Conservation (phyloP, 1,284 basidiomycete species). For the Trichosporon ovoides region DNA sequence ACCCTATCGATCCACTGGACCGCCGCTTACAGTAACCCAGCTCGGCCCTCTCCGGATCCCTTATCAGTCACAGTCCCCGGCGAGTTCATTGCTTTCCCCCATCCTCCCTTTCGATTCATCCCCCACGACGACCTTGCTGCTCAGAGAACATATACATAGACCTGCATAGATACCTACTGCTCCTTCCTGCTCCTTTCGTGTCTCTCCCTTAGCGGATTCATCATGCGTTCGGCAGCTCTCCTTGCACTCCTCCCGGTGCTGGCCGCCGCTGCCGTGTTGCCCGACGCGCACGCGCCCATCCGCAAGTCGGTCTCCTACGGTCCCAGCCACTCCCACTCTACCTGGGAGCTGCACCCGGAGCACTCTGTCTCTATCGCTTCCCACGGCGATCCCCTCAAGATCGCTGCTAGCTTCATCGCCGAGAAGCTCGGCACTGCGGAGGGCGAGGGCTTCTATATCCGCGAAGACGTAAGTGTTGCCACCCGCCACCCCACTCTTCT, state of each 20-base stretch:
- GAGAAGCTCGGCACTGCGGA: slow-evolving; percentile 24
- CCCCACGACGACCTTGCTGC: neutral
- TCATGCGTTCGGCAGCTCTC: slow-evolving; percentile 44
- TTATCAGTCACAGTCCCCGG: slow-evolving; percentile 6
- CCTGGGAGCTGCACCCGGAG: slow-evolving; percentile 58
- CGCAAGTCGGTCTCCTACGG: slow-evolving; percentile 79
- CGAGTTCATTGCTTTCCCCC: neutral
- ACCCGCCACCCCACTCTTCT: neutral
- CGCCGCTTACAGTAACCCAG: neutral
- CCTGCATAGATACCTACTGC: slow-evolving; percentile 7
- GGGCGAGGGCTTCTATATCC: slow-evolving; percentile 43
- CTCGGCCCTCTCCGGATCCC: neutral
- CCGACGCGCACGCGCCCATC: slow-evolving; percentile 11
- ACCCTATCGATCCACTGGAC: neutral
- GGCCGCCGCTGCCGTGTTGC: slow-evolving; percentile 24
- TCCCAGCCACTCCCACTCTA: slow-evolving; percentile 64
- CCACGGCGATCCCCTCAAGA: slow-evolving; percentile 23
- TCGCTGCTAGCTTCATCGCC: slow-evolving; percentile 33
- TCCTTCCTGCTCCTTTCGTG: neutral
- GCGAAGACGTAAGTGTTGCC: slow-evolving; percentile 46
- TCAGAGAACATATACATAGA: neutral
- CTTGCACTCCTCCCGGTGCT: slow-evolving; percentile 45
- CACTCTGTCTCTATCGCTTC: slow-evolving; percentile 10
- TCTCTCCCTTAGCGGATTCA: neutral
- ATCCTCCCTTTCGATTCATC: neutral